Percentiles rank a stretch among this genome's conserved stretches.
These are phyloP conservation scores for Phytophthora fragariae DNA, from an alignment of 352 stramenopile genomes.

Conservation along the genomic window DNA sequence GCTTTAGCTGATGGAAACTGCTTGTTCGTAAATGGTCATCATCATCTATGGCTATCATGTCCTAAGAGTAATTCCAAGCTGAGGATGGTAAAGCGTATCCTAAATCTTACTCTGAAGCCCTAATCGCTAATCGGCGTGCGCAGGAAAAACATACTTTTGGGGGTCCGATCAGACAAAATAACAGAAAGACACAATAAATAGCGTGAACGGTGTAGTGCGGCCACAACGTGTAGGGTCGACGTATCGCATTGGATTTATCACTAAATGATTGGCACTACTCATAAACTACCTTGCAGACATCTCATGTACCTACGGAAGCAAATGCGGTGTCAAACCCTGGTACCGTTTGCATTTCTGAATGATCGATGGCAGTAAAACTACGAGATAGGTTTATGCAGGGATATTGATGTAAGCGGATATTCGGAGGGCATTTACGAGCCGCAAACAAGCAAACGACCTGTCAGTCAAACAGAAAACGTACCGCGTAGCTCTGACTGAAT, in stretches of 20 bases:
- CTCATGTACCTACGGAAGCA: conserved; percentile 5
- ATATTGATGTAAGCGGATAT: neutral
- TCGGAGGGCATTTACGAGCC: neutral
- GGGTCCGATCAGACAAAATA: no score
- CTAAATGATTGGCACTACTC: conserved; percentile 5
- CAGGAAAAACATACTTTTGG: no score
- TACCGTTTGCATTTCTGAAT: neutral
- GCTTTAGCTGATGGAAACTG: no score
- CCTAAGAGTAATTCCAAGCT: no score
- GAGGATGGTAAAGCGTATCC: no score
- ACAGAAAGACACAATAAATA: no score
- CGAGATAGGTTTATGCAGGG: neutral
- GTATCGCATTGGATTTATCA: neutral
- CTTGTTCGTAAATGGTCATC: no score
- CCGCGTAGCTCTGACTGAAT: neutral
- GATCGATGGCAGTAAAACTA: conserved; percentile 9
- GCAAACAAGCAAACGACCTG: no score
- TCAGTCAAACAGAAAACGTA: neutral
- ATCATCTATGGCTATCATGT: no score
- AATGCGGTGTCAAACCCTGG: neutral
- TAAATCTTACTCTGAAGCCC: no score
- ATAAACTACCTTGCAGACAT: conserved; percentile 5
- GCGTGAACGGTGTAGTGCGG: neutral
- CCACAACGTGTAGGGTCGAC: neutral
- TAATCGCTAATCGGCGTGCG: no score